Conservation (phyloP, 2,329 filamentous ascomycete species). For the Teratosphaeria zuluensis region DNA sequence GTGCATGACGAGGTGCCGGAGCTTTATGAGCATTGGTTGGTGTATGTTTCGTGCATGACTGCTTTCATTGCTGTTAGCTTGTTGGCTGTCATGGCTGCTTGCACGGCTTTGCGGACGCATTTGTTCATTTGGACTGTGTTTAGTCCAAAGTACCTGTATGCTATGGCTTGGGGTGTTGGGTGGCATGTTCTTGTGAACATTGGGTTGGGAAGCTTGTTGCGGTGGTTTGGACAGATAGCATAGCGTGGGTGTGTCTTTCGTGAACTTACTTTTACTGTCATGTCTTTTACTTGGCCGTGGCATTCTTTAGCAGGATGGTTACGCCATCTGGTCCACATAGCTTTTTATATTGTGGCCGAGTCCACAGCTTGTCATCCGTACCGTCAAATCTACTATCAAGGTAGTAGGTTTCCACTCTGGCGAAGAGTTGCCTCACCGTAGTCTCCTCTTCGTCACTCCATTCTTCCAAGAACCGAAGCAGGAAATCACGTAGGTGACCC, state of each 20-base stretch:
- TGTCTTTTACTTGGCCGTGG: not conserved
- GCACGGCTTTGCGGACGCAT: conserved; percentile 73
- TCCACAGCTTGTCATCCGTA: not conserved
- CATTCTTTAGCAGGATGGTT: not conserved
- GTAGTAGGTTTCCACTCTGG: too few species aligned
- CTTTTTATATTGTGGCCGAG: not conserved
- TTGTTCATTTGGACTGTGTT: conserved; percentile 99
- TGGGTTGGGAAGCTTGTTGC: conserved; percentile 48
- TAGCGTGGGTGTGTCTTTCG: not conserved
- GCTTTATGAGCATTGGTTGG: conserved; percentile 11
- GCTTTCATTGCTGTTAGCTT: conserved; percentile 58
- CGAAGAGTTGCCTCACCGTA: not conserved
- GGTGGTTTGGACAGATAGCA: conserved; percentile 8
- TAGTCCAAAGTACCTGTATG: conserved; percentile 90
- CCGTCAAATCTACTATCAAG: not conserved
- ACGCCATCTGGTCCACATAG: not conserved
- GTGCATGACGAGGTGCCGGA: not conserved
- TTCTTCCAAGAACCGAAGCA: not conserved
- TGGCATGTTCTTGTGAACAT: conserved; percentile 72
- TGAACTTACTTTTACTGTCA: not conserved
- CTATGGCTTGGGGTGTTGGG: conserved; percentile 74
- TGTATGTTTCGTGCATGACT: conserved; percentile 57
- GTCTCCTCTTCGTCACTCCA: not conserved
- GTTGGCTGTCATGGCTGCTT: conserved; percentile 76
- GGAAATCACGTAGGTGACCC: not conserved